Conservation (phyloP, 495 filamentous ascomycete species). For the Podospora bellae-mahoneyi region DNA sequence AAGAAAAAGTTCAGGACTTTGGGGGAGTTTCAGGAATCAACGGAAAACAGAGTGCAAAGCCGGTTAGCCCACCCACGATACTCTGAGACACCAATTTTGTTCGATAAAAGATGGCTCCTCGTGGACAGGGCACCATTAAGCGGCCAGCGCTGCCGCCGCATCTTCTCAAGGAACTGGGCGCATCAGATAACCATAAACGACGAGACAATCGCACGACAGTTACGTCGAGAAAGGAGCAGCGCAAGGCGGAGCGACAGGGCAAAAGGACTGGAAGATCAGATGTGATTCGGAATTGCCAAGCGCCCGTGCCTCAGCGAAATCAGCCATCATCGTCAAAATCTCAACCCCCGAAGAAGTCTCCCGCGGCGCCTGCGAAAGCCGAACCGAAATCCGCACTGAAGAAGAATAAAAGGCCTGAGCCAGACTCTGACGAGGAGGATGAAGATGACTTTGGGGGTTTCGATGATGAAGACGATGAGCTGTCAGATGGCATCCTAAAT, state of each 20-base stretch:
- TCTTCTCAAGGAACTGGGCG: constrained; percentile 32
- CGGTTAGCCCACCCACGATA: too few relatives aligned
- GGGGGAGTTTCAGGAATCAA: neutral
- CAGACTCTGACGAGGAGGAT: constrained; percentile 17
- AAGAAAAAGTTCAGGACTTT: neutral
- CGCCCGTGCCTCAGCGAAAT: constrained; percentile 10
- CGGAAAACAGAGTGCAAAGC: neutral
- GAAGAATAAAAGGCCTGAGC: constrained; percentile 20
- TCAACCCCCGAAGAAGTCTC: constrained; percentile 8
- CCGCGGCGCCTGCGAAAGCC: constrained; percentile 9
- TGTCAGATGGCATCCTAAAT: constrained; percentile 24
- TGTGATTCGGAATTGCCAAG: constrained; percentile 10
- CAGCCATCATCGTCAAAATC: neutral
- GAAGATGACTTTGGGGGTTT: constrained; percentile 18
- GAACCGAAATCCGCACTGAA: constrained; percentile 11
- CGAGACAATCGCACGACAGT: neutral
- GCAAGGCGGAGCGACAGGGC: constrained; percentile 48
- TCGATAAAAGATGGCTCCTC: neutral
- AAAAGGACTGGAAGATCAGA: constrained; percentile 32
- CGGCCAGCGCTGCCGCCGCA: constrained; percentile 24
- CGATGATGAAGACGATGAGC: constrained; percentile 26
- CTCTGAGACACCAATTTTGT: too few relatives aligned
- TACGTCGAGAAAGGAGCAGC: constrained; percentile 47
- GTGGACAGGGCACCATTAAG: constrained; percentile 10
- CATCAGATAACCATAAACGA: constrained; percentile 11